A percentile compares a stretch with the other conserved stretches of the same genome.
These are phyloP conservation scores for Candida tammaniensis DNA, from an alignment of 805 yeast genomes.

Conservation along the genomic window DNA sequence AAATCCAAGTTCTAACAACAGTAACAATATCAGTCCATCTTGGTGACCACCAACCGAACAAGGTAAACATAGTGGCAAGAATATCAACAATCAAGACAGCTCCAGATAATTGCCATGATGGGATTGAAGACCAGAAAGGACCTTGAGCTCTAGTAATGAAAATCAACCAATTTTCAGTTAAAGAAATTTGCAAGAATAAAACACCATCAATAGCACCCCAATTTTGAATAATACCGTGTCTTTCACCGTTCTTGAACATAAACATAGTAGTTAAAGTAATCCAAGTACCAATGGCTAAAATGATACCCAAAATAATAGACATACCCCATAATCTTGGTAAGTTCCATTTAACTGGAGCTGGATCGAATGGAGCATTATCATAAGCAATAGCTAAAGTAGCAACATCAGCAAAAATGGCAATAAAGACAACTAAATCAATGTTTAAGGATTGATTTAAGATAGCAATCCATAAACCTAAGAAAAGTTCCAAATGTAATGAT, in stretches of 20 bases:
- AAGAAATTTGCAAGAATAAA: constrained; percentile 87
- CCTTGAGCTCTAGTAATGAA: constrained; percentile 96
- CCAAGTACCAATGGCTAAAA: constrained; percentile 92
- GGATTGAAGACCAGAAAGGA: constrained; percentile 96
- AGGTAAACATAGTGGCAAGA: constrained; percentile 86
- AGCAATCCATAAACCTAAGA: constrained; percentile 96
- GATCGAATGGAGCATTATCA: constrained; percentile 95
- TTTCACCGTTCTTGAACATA: constrained; percentile 62
- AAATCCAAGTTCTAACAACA: constrained; percentile 90
- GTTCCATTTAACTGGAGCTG: constrained; percentile 94
- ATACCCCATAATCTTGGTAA: constrained; percentile 96
- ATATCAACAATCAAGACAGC: constrained; percentile 89
- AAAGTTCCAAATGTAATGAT: constrained; percentile 90
- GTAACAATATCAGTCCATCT: constrained; percentile 96
- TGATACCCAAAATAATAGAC: constrained; percentile 82
- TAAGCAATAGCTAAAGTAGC: constrained; percentile 97
- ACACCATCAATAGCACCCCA: constrained; percentile 94
- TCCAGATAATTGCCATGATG: constrained; percentile 96
- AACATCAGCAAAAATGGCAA: constrained; percentile 96
- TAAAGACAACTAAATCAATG: constrained; percentile 90
- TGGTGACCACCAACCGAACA: constrained; percentile 98
- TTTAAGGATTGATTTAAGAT: constrained; percentile 81
- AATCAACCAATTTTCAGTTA: constrained; percentile 96
- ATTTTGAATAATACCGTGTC: constrained; percentile 83
- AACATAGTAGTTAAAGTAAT: constrained; percentile 93